Base-by-base conservation (phyloP, 495 filamentous ascomycete genomes). In the Penicillium herquei region DNA sequence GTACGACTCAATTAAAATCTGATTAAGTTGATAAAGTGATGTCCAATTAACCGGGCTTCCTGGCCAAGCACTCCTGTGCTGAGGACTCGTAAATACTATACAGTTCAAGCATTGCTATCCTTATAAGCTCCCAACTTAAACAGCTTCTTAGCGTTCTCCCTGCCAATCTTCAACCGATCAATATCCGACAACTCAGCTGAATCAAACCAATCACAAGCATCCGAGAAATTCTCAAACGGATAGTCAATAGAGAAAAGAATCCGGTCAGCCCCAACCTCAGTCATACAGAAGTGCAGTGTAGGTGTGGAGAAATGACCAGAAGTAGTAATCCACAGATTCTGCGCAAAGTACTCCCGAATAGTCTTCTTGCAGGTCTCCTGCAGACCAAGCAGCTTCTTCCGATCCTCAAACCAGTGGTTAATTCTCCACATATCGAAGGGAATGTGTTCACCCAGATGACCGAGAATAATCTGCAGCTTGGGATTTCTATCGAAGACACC, bases 241-340 rank as follows among this genome's bases (percentile, higher is more conserved):
- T 80, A 80, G 63, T 80, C 77, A 70, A 80, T 76, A 9, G 68
- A 72, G 61, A 80, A 80, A 56, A 80, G 51, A 54, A 80, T 77
- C 13, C 73, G 65, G 61, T 78, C 73, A 1, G 69, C 39, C 8
- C 71, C 68, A 54, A 79, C 68, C 62, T 77, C 71, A 5, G 67
- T 67, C 67, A 79, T 67, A 63, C 72, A 77, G 52, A 76, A 79
- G 42, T 76, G 69, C 64, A 87, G 58, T 5, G 78, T 80, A 10
- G 78, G 74, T 12, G 84, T 77, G 32, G 75, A 81, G 63, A 86
- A 87, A 43, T 84, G 78, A 0, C 85, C 84, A 16, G 75, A 80
- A 3, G 85, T 87, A 3, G 84, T 87, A 47, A 87, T 78, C 81
- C 79, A 88, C 40, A 88, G 70, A 50, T 88, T 86, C 45, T 74